Evolutionary conservation across 1,139 yeast species (phyloP), one percentile per base, ranked within the genome.

Genomic region (Taphrina confusa): DNA sequence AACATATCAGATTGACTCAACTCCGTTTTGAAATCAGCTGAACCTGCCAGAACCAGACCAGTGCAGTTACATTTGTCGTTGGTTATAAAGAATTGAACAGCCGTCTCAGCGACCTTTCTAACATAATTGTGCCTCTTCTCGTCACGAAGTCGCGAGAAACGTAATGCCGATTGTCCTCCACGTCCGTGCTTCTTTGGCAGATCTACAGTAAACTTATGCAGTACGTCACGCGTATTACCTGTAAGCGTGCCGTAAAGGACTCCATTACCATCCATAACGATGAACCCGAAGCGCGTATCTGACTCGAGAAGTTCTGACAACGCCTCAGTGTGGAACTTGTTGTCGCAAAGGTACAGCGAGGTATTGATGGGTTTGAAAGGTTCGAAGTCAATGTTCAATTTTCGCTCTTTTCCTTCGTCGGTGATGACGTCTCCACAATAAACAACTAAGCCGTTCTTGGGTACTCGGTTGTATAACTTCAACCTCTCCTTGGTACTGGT

Each of bases 131-230:
- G 98, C 79, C 98, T 89, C 75, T 92, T 92, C 78, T 94, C 98
- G 69, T 92, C 98, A 82, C 98, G 87, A 75, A 92, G 82, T 80
- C 98, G 91, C 47, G 97, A 87, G 80, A 92, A 92, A 88, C 98
- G 97, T 68, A 92, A 74, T 50, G 98, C 98, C 65, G 98, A 92
- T 79, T 92, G 98, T 85, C 98, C 98, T 87, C 98, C 98, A 81
- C 98, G 87, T 70, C 98, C 98, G 80, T 92, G 98, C 87, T 92
- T 92, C 79, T 92, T 92, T 68, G 98, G 98, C 71, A 92, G 80
- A 75, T 92, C 98, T 63, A 92, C 98, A 2, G 96, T 86, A 76
- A 92, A 92, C 75, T 92, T 92, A 76, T 92, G 96, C 72, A 92
- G 79, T 57, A 92, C 87, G 66, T 94, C 97, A 79, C 98, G 85